Conservation (phyloP, 2,329 filamentous ascomycete genomes). For the Didymosphaeria variabile region DNA sequence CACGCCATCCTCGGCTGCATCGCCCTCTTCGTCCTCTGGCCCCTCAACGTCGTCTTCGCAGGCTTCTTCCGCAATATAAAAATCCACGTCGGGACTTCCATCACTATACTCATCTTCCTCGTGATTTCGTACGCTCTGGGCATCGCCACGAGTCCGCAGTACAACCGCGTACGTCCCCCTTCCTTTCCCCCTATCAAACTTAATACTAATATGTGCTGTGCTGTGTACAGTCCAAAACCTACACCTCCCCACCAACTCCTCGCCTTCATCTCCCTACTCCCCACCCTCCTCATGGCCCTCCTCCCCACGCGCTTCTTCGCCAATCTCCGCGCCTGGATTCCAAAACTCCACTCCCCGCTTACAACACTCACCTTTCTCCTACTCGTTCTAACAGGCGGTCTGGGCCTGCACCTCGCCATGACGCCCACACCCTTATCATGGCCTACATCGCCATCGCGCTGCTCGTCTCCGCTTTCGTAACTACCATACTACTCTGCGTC, state of each 20-base stretch:
- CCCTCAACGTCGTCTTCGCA: conserved; percentile 46
- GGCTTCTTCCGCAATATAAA: conserved; percentile 52
- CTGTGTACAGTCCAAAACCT: conserved; percentile 50
- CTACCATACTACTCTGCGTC: conserved; percentile 35
- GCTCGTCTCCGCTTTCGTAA: conserved; percentile 32
- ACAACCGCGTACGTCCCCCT: conserved; percentile 48
- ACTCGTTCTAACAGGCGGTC: conserved; percentile 44
- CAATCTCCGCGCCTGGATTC: conserved; percentile 36
- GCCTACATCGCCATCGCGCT: conserved; percentile 40
- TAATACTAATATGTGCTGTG: conserved; percentile 20
- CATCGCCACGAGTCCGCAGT: conserved; percentile 52
- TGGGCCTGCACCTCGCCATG: conserved; percentile 41
- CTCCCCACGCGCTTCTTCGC: conserved; percentile 36
- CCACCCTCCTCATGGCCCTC: conserved; percentile 36
- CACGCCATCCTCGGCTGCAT: conserved; percentile 45
- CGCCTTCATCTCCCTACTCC: conserved; percentile 51
- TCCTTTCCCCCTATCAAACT: conserved; percentile 4
- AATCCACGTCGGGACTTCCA: conserved; percentile 54
- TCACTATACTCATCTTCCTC: conserved; percentile 49
- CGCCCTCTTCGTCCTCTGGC: conserved; percentile 44
- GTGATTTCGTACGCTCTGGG: conserved; percentile 53
- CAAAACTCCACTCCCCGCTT: conserved; percentile 48
- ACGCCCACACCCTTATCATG: conserved; percentile 36
- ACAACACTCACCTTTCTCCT: conserved; percentile 52
- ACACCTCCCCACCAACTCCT: conserved; percentile 58